Evolutionary conservation across 768 basidiomycete genomes (phyloP), one percentile per base, ranked within the genome.

Genomic region (Suillus fuscotomentosus): DNA sequence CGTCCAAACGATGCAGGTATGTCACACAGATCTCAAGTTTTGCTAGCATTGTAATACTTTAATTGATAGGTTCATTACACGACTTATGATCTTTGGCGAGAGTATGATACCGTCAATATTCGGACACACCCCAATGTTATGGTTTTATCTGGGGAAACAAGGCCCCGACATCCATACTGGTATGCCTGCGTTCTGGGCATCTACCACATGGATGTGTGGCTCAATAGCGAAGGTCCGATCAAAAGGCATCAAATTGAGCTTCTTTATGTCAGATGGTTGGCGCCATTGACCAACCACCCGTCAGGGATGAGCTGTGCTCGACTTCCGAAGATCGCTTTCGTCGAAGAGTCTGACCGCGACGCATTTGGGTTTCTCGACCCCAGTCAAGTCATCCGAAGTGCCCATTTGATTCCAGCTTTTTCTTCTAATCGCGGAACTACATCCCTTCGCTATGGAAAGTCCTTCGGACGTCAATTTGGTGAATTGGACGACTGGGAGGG

Each of bases 111-210:
- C 0, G 60, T 17, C 63, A 76, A 67, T 74, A 73, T 77, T 3
- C 63, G 70, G 0, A 77, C 71, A 1, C 72, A 79, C 8, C 31
- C 71, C 9, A 70, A 80, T 50, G 65, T 83, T 43, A 79, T 81
- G 76, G 67, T 79, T 8, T 67, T 72, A 0, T 60, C 73, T 13
- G 55, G 63, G 5, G 31, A 61, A 4, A 39, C n/a, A 5, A 10
- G 22, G 1, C 65, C 60, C 3, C 51, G 54, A 1, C 76, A 81
- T 54, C 78, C 75, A 0, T 80, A 72, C 60, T 78, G 75, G 76
- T 82, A 82, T 68, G 77, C 74, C 0, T 64, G 70, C 3, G 65
- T 80, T 8, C 60, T 79, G 13, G 75, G 75, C 0, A 71, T 79
- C 0, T 82, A 73, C 57, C 79, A 82, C 60, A 43, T 54, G 17